These are phyloP conservation scores for Wallacemonas sp. DNA, from an alignment of 208 protist genomes.

Conservation along the genomic window DNA sequence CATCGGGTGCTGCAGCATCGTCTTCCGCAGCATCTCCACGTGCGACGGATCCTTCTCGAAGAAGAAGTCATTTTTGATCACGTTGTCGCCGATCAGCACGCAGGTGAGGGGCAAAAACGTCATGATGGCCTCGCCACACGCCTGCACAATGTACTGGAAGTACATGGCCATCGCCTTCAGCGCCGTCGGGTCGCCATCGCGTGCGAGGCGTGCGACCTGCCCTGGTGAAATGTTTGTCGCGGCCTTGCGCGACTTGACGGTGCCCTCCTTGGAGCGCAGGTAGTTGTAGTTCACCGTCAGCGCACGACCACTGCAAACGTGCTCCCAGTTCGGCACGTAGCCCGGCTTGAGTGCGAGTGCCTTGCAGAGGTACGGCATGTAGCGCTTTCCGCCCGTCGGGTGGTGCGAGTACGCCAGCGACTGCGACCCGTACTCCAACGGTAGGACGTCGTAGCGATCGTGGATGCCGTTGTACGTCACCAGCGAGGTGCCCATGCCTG, in stretches of 20 bases:
- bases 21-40: slow-evolving; percentile 26
- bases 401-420: slow-evolving; percentile 33
- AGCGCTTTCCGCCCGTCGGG: slow-evolving; percentile 8
- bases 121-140: slow-evolving; percentile 55
- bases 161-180: slow-evolving; percentile 47
- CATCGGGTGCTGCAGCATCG: slow-evolving; percentile 63
- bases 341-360: slow-evolving; percentile 8
- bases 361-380: background rate
- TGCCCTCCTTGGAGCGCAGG: background rate
- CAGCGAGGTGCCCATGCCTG: slow-evolving; percentile 61
- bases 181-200: slow-evolving; percentile 45
- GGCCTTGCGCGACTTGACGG: background rate
- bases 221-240: slow-evolving; percentile 9
- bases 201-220: slow-evolving; percentile 54
- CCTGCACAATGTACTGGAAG: slow-evolving; percentile 50
- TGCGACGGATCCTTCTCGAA: slow-evolving; percentile 39
- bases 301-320: slow-evolving; percentile 38
- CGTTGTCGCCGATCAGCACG: slow-evolving; percentile 67
- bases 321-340: slow-evolving; percentile 43
- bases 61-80: slow-evolving; percentile 63
- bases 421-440: slow-evolving; percentile 52
- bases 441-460: slow-evolving; percentile 40
- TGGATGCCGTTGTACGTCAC: slow-evolving; percentile 48
- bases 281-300: slow-evolving; percentile 59
- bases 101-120: slow-evolving; percentile 60